phyloP scores from a whole-genome alignment of 2,329 filamentous ascomycete species.

The Lecanosticta acicola region DNA sequence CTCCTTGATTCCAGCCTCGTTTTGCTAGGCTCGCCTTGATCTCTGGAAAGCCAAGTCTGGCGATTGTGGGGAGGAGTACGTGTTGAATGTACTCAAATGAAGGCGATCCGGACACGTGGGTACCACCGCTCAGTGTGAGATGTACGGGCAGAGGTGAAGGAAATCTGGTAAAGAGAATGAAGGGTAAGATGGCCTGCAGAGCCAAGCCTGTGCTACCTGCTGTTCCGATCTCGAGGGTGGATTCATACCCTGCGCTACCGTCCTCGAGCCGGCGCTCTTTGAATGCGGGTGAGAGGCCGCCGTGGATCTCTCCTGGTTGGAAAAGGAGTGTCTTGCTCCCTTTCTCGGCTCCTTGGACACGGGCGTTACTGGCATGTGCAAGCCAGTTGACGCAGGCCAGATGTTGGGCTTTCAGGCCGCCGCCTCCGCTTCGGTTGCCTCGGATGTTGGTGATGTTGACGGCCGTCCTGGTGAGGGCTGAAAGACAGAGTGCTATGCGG shows the following conservation, averaged over 20 bases:
- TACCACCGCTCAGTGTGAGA: constrained; percentile 52
- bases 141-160: constrained; percentile 22
- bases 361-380: constrained; percentile 44
- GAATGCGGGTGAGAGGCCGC: constrained; percentile 19
- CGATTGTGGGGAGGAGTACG: constrained; percentile 51
- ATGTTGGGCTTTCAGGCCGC: constrained; percentile 54
- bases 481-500: constrained; percentile 51
- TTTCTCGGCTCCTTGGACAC: constrained; percentile 36
- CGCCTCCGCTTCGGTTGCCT: constrained; percentile 47
- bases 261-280: constrained; percentile 10
- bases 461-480: constrained; percentile 47
- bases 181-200: constrained; percentile 56
- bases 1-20: constrained; percentile 52
- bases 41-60: constrained; percentile 45
- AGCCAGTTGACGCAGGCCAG: constrained; percentile 52
- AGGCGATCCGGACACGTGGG: constrained; percentile 52
- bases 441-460: constrained; percentile 51
- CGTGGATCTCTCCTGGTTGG: constrained; percentile 21
- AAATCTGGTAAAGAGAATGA: constrained; percentile 42
- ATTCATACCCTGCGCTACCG: constrained; percentile 27
- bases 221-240: constrained; percentile 41
- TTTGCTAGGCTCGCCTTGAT: constrained; percentile 41
- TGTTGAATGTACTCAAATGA: constrained; percentile 53
- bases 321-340: constrained; percentile 42
- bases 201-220: constrained; percentile 53